Conservation (phyloP, 208 protist species). For the Phytomonas sp. region DNA sequence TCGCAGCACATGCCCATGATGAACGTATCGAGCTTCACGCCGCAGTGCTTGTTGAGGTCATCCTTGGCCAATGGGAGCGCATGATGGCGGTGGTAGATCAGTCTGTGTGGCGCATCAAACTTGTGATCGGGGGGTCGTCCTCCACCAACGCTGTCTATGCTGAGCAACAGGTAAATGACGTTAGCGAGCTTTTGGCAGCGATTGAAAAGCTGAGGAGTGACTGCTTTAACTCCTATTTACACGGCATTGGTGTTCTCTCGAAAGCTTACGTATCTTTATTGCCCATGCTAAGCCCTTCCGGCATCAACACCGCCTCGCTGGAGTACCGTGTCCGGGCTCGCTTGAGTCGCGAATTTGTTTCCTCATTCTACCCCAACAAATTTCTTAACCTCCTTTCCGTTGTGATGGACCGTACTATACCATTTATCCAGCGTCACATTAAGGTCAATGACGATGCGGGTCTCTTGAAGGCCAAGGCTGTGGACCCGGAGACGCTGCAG, state of each 20-base stretch:
- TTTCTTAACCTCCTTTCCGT: constrained; percentile 76
- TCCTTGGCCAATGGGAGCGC: constrained; percentile 71
- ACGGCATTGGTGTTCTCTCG: constrained; percentile 64
- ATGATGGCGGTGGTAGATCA: constrained; percentile 57
- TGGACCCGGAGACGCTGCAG: constrained; percentile 15
- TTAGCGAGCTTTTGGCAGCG: constrained; percentile 58
- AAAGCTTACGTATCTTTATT: constrained; percentile 78
- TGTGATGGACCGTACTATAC: constrained; percentile 63
- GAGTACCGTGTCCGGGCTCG: constrained; percentile 58
- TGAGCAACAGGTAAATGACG: constrained; percentile 53
- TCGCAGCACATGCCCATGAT: constrained; percentile 16
- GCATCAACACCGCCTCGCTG: constrained; percentile 20
- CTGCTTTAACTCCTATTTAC: constrained; percentile 53
- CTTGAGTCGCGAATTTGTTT: constrained; percentile 72
- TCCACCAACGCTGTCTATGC: constrained; percentile 28
- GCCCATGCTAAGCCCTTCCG: constrained; percentile 30
- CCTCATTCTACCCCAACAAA: constrained; percentile 63
- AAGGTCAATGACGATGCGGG: constrained; percentile 69
- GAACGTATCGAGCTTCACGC: constrained; percentile 75
- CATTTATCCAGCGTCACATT: constrained; percentile 54
- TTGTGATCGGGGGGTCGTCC: constrained; percentile 73
- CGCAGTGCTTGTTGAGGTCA: constrained; percentile 64
- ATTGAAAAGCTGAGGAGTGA: constrained; percentile 65
- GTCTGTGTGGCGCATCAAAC: constrained; percentile 68
- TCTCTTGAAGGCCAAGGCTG: constrained; percentile 63